Conservation (phyloP, 169 alveolate genomes). For the Plasmodium malariae region DNA sequence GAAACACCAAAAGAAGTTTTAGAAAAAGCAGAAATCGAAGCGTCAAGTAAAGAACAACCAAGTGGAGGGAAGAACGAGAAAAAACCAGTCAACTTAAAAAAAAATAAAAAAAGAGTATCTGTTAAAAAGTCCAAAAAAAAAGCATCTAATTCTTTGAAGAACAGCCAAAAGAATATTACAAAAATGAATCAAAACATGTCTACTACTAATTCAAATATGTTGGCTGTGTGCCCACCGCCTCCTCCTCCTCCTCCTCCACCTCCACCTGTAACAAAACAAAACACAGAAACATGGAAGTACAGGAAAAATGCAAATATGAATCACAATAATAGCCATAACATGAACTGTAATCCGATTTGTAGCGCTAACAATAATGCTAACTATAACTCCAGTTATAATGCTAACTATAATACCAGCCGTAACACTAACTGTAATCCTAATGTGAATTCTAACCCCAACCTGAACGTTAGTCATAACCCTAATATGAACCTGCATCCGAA, state of each 20-base stretch:
- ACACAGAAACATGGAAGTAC: conserved; percentile 15
- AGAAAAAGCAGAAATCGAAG: conserved; percentile 27
- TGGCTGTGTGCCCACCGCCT: conserved; percentile 30
- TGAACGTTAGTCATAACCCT: background rate
- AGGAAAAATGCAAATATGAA: background rate
- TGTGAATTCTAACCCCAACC: background rate
- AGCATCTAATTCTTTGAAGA: conserved; percentile 26
- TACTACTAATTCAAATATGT: conserved; percentile 1
- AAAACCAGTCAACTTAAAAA: conserved; percentile 18
- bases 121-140: conserved; percentile 32
- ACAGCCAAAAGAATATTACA: conserved; percentile 24
- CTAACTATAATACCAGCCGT: background rate
- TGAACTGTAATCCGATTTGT: background rate
- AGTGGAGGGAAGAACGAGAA: conserved; percentile 35
- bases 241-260: conserved; percentile 72
- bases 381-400: background rate
- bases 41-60: conserved; percentile 6
- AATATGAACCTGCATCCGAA: background rate
- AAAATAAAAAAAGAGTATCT: conserved; percentile 25
- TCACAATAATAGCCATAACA: background rate
- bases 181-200: conserved; percentile 19
- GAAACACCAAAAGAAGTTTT: conserved; percentile 35
- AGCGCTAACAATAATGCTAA: background rate
- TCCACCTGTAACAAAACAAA: conserved; percentile 26
- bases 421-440: background rate